A percentile compares a stretch with the other conserved stretches of the same genome.
Evolutionary conservation across 1,284 basidiomycete species (phyloP).

Genomic region (Fomitopsis betulina): DNA sequence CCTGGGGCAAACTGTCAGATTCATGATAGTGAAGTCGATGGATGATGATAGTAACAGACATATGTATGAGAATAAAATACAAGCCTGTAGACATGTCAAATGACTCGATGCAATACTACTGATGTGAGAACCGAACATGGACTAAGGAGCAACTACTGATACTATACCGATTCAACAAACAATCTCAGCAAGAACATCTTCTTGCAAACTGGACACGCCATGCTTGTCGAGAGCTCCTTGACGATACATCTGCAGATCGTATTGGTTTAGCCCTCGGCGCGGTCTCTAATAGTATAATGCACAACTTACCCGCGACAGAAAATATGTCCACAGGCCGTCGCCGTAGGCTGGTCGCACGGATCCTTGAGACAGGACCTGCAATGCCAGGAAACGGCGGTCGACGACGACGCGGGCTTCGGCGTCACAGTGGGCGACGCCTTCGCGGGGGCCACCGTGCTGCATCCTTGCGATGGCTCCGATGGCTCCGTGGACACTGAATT

Average conservation of each 20-base stretch:
- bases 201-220: constrained; percentile 1
- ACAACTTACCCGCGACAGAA: constrained; percentile 24
- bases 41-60: no score
- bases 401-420: not conserved
- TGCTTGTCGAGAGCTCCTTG: constrained; percentile 9
- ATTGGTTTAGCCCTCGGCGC: not conserved
- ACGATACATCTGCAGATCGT: constrained; percentile 22
- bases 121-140: no score
- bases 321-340: constrained; percentile 25
- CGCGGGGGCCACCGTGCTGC: not conserved
- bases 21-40: no score
- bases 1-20: no score
- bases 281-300: not conserved
- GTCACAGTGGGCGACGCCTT: not conserved
- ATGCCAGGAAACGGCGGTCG: constrained; percentile 18
- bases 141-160: no score
- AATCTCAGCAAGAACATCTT: constrained; percentile 23
- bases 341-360: constrained; percentile 21
- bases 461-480: not conserved
- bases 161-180: constrained; percentile 12
- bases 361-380: constrained; percentile 25
- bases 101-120: no score
- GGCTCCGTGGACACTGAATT: not conserved
- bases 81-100: no score
- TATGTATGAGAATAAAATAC: no score